Percentiles rank a stretch among this genome's conserved stretches.
Evolutionary conservation across 805 yeast species (phyloP).

Genomic region (Alloascoidea hylecoeti): DNA sequence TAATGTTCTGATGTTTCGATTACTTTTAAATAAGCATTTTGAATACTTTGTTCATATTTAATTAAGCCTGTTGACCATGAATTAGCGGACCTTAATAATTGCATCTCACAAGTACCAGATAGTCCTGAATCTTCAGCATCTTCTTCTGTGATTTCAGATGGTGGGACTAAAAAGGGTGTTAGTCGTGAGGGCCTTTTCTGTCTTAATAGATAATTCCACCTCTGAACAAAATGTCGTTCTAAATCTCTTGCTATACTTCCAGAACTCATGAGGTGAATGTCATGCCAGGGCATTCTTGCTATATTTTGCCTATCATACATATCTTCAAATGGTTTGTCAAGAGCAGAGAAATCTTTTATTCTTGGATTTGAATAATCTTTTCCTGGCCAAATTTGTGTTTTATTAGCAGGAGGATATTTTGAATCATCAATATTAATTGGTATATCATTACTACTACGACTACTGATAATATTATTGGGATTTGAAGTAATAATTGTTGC

Average conservation of each 20-base stretch:
- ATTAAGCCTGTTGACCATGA: constrained; percentile 87
- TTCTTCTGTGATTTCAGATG: constrained; percentile 67
- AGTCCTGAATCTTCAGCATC: constrained; percentile 47
- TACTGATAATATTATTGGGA: constrained; percentile 15
- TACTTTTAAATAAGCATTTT: constrained; percentile 78
- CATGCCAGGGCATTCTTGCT: constrained; percentile 99
- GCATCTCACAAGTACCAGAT: constrained; percentile 85
- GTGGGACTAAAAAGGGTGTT: constrained; percentile 87
- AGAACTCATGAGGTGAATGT: constrained; percentile 87
- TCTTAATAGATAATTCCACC: constrained; percentile 90
- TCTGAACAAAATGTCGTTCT: constrained; percentile 87
- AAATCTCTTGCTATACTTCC: constrained; percentile 93
- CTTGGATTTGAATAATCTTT: constrained; percentile 96
- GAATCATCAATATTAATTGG: not conserved
- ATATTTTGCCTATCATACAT: constrained; percentile 71
- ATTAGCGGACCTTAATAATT: constrained; percentile 78
- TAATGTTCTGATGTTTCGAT: constrained; percentile 93
- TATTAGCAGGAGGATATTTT: constrained; percentile 5
- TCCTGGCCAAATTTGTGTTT: constrained; percentile 74
- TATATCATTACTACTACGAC: too few species aligned
- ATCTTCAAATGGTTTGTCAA: constrained; percentile 80
- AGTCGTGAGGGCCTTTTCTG: constrained; percentile 91
- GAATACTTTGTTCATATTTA: constrained; percentile 79
- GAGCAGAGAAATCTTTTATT: constrained; percentile 67
- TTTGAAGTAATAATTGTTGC: constrained; percentile 16